Percentiles rank a stretch among this genome's conserved stretches.
Evolutionary conservation across 2,329 filamentous ascomycete genomes (phyloP).

Genomic region (Verticillium longisporum): DNA sequence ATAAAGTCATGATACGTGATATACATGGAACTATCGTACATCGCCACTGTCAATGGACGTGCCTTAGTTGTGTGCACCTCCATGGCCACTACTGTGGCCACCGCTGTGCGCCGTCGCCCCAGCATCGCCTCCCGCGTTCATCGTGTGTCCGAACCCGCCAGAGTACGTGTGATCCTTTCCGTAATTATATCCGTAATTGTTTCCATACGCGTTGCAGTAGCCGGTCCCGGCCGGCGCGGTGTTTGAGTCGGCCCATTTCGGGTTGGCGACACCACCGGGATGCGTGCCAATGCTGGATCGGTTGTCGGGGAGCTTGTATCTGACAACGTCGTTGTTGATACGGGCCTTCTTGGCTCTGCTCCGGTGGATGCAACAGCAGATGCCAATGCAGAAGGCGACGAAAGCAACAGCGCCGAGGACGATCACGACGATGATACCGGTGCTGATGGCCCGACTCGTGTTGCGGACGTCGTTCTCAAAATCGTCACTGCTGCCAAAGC

Average conservation of each 20-base stretch:
- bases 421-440: not conserved
- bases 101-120: slow-evolving; percentile 20
- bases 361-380: not conserved
- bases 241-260: not conserved
- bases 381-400: not conserved
- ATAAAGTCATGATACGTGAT: no score
- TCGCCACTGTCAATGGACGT: no score
- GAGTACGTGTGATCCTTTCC: not conserved
- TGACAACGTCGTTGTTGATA: not conserved
- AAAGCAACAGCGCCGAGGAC: not conserved
- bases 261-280: not conserved
- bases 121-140: not conserved
- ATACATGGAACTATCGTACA: no score
- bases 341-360: not conserved
- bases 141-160: not conserved
- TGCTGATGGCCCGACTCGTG: not conserved
- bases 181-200: not conserved
- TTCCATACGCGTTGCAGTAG: not conserved
- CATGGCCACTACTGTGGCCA: slow-evolving; percentile 22
- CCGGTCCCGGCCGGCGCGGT: not conserved
- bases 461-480: not conserved
- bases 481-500: not conserved
- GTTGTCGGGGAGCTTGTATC: not conserved
- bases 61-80: no score
- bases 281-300: not conserved